A percentile compares a stretch with the other conserved stretches of the same genome.
Evolutionary conservation across 306 rosid species (phyloP).

Genomic region (Begonia peltatifolia): DNA sequence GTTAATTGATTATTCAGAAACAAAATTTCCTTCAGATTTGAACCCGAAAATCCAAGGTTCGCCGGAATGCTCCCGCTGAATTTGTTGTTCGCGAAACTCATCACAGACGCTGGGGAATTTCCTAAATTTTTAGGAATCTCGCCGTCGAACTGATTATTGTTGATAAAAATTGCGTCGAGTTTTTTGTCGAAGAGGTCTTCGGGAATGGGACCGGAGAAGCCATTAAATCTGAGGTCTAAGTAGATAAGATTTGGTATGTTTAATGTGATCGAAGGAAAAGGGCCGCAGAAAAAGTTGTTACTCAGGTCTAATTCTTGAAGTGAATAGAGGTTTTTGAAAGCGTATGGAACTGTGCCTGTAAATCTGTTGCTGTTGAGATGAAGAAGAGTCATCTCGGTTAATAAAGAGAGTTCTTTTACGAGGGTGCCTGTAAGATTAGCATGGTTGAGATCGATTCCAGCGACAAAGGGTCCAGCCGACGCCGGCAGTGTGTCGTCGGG

Average conservation of each 20-base stretch:
- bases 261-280: constrained; percentile 37
- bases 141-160: constrained; percentile 76
- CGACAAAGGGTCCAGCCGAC: constrained; percentile 17
- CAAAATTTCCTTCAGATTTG: constrained; percentile 62
- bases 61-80: constrained; percentile 56
- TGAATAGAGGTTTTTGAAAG: constrained; percentile 36
- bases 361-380: constrained; percentile 35
- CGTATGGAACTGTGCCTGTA: constrained; percentile 42
- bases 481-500: constrained; percentile 1
- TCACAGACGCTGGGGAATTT: constrained; percentile 82
- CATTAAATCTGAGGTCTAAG: constrained; percentile 81
- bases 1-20: constrained; percentile 65
- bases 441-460: constrained; percentile 91
- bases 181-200: constrained; percentile 51
- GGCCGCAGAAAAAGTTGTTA: constrained; percentile 50
- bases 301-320: constrained; percentile 76
- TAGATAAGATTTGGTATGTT: constrained; percentile 63
- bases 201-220: constrained; percentile 56
- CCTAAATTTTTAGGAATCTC: constrained; percentile 67
- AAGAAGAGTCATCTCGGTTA: constrained; percentile 33
- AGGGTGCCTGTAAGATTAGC: constrained; percentile 75
- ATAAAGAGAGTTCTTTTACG: constrained; percentile 60
- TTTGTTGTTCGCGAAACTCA: constrained; percentile 69
- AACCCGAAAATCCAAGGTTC: constrained; percentile 50
- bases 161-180: constrained; percentile 86